phyloP scores from a whole-genome alignment of 1,284 basidiomycete genomes.

The Laetiporus sulphureus region DNA sequence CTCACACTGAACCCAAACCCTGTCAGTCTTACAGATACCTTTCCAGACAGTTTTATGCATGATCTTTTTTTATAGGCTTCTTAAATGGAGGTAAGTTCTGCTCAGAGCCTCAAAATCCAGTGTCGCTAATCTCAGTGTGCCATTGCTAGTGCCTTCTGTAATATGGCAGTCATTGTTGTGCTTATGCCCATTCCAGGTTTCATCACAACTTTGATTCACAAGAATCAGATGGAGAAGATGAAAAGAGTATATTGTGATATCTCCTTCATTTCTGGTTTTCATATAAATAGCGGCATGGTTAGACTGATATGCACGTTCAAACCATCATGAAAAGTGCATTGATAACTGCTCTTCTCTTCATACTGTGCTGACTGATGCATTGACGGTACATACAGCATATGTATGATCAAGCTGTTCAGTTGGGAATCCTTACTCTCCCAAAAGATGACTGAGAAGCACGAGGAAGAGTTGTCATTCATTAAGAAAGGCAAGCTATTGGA shows the following conservation, averaged over 20 bases:
- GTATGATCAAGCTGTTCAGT: slow-evolving; percentile 43
- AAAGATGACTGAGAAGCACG: slow-evolving; percentile 39
- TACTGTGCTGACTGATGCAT: too few species aligned
- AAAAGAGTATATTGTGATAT: slow-evolving; percentile 15
- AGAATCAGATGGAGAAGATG: slow-evolving; percentile 26
- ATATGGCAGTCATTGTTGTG: slow-evolving; percentile 44
- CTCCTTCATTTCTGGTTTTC: neutral
- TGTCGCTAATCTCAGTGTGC: too few species aligned
- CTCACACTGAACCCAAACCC: too few species aligned
- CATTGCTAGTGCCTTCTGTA: slow-evolving; percentile 36
- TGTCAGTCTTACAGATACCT: slow-evolving; percentile 27
- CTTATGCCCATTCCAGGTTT: slow-evolving; percentile 45
- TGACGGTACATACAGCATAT: too few species aligned
- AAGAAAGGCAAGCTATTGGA: slow-evolving; percentile 34
- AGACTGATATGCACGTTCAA: slow-evolving; percentile 40
- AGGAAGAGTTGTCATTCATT: slow-evolving; percentile 48
- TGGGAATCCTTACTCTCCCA: slow-evolving; percentile 44
- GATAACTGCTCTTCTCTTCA: too few species aligned
- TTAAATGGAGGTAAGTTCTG: slow-evolving; percentile 37
- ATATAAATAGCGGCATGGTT: too few species aligned
- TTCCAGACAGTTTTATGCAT: slow-evolving; percentile 26
- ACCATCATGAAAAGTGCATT: slow-evolving; percentile 14
- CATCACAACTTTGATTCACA: slow-evolving; percentile 23
- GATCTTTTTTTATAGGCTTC: slow-evolving; percentile 36
- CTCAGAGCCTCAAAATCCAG: too few species aligned